These are phyloP conservation scores for Neopestalotiopsis clavispora DNA, from an alignment of 2,329 filamentous ascomycete species.

Conservation along the genomic window DNA sequence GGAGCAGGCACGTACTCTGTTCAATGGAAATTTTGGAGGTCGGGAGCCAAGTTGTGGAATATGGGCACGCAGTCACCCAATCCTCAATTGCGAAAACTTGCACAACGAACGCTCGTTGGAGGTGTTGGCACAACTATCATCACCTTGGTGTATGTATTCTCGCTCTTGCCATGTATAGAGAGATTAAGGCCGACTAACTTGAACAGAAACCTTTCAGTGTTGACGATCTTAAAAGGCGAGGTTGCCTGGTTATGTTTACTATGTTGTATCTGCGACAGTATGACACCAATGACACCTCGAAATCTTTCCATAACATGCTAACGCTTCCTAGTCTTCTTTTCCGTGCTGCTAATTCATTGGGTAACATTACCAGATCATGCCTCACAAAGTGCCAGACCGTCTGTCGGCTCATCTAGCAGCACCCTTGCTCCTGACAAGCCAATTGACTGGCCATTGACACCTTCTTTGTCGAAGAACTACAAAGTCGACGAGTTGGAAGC, in stretches of 20 bases:
- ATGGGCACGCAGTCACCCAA: neutral
- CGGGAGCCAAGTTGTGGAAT: neutral
- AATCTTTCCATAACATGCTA: neutral
- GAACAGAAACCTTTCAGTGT: neutral
- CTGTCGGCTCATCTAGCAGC: neutral
- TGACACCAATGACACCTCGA: neutral
- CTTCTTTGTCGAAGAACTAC: neutral
- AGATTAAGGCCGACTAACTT: neutral
- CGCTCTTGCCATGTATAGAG: too few species aligned
- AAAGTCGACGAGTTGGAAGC: neutral
- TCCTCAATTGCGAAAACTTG: neutral
- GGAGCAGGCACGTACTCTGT: slow-evolving; percentile 1
- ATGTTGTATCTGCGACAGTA: slow-evolving; percentile 7
- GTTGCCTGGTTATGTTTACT: slow-evolving; percentile 2
- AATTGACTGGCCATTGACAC: neutral
- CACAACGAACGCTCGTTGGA: neutral
- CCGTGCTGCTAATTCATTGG: slow-evolving; percentile 2
- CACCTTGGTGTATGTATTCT: neutral
- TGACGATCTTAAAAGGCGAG: neutral
- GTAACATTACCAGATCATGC: neutral
- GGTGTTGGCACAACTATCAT: neutral
- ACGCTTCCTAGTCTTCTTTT: neutral
- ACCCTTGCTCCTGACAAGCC: neutral
- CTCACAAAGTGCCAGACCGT: neutral
- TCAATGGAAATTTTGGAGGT: neutral